A percentile compares a stretch with the other conserved stretches of the same genome.
Evolutionary conservation across 2,329 filamentous ascomycete genomes (phyloP).

Genomic region (Chaetoscypha palmicola): DNA sequence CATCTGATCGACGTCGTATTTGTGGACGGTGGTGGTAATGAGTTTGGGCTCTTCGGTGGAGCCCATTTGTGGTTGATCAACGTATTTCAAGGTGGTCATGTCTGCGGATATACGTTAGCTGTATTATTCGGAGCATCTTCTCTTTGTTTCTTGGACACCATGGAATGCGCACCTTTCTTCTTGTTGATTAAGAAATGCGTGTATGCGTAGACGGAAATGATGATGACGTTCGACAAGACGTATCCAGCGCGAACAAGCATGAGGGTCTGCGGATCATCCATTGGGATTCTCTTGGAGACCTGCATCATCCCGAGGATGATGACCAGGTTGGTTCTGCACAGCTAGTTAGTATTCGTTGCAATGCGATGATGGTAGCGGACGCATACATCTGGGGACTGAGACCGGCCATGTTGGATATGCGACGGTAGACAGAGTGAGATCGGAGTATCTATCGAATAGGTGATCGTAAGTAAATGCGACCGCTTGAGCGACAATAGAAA

Average conservation of each 20-base stretch:
- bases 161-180: slow-evolving; percentile 74
- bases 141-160: neutral
- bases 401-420: slow-evolving; percentile 46
- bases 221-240: slow-evolving; percentile 66
- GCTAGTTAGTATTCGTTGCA: slow-evolving; percentile 14
- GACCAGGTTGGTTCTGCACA: slow-evolving; percentile 73
- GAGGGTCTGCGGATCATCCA: slow-evolving; percentile 75
- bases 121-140: neutral
- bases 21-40: slow-evolving; percentile 91
- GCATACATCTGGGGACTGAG: slow-evolving; percentile 36
- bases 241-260: slow-evolving; percentile 58
- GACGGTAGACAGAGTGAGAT: too few relatives aligned
- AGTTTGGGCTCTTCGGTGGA: slow-evolving; percentile 92
- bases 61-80: slow-evolving; percentile 90
- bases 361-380: neutral
- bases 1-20: slow-evolving; percentile 86
- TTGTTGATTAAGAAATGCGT: slow-evolving; percentile 80
- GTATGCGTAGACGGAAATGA: slow-evolving; percentile 77
- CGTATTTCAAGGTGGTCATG: slow-evolving; percentile 95
- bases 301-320: slow-evolving; percentile 99
- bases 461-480: slow-evolving; percentile 20
- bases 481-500: neutral
- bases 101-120: slow-evolving; percentile 48
- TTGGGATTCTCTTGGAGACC: slow-evolving; percentile 90
- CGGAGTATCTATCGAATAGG: too few relatives aligned